These are phyloP conservation scores for Melanomma pulvis-pyrius DNA, from an alignment of 495 filamentous ascomycete species.

Conservation along the genomic window DNA sequence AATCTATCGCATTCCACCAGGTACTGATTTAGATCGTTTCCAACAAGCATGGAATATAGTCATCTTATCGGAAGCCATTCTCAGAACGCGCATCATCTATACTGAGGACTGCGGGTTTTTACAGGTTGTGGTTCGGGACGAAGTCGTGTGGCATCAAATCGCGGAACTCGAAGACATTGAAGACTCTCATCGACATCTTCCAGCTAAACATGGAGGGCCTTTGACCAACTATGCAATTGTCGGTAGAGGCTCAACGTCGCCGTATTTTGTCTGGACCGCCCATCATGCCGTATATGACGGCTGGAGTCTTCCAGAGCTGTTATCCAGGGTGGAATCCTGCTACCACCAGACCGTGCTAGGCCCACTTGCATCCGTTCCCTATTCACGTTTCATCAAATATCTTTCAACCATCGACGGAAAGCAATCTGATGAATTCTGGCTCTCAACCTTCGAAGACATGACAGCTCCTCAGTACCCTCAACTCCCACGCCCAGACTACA, in stretches of 20 bases:
- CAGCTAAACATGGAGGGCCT: slow-evolving; percentile 14
- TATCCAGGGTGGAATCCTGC: slow-evolving; percentile 23
- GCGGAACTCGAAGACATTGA: slow-evolving; percentile 23
- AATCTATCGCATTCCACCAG: slow-evolving; percentile 49
- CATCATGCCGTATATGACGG: slow-evolving; percentile 73
- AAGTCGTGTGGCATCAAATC: slow-evolving; percentile 15
- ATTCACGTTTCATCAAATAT: slow-evolving; percentile 30
- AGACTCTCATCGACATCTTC: slow-evolving; percentile 19
- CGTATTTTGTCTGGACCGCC: slow-evolving; percentile 50
- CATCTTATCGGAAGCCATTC: slow-evolving; percentile 38
- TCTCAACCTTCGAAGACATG: slow-evolving; percentile 12
- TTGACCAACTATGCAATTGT: slow-evolving; percentile 32
- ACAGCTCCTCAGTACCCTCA: slow-evolving; percentile 32
- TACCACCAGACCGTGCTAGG: slow-evolving; percentile 3
- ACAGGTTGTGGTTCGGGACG: slow-evolving; percentile 38
- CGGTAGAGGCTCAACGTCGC: slow-evolving; percentile 7
- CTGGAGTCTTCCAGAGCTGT: slow-evolving; percentile 49
- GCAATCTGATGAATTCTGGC: slow-evolving; percentile 28
- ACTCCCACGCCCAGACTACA: slow-evolving; percentile 22
- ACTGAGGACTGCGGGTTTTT: slow-evolving; percentile 26
- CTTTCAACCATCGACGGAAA: slow-evolving; percentile 20
- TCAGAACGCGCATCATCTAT: slow-evolving; percentile 51
- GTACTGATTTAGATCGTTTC: slow-evolving; percentile 51
- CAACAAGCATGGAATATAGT: slow-evolving; percentile 53
- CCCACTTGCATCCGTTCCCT: slow-evolving; percentile 2